Evolutionary conservation across 345 rosid genomes (phyloP).

Genomic region (Syzygium grande): DNA sequence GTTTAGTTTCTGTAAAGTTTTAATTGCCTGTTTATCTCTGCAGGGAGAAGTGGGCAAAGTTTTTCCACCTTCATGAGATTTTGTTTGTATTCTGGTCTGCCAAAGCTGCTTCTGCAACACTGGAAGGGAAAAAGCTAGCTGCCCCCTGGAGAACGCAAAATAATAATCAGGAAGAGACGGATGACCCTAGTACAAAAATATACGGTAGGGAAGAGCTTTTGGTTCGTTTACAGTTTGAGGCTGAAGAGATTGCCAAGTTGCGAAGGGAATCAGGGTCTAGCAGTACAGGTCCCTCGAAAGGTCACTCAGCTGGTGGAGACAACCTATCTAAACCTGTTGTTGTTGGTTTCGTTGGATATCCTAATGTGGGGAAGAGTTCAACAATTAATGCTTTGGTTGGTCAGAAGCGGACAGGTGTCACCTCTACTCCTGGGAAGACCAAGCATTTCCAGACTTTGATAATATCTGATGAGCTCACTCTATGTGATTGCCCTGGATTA

Average conservation of each 20-base stretch:
- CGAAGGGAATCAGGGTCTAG: constrained; percentile 32
- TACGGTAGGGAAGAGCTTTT: constrained; percentile 81
- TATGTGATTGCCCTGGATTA: constrained; percentile 90
- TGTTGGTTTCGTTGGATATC: constrained; percentile 92
- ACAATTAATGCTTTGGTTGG: constrained; percentile 92
- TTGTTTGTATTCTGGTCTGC: constrained; percentile 91
- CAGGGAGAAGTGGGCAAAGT: constrained; percentile 86
- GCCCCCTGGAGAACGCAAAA: constrained; percentile 24
- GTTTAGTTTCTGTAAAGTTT: constrained; percentile 1
- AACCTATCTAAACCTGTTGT: constrained; percentile 31
- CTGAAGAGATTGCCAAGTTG: constrained; percentile 58
- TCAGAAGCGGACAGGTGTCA: constrained; percentile 88
- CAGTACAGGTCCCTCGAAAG: constrained; percentile 15
- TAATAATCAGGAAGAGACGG: constrained; percentile 17
- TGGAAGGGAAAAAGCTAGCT: constrained; percentile 58
- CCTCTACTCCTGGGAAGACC: constrained; percentile 93
- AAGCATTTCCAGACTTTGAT: constrained; percentile 90
- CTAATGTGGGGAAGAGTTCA: constrained; percentile 94
- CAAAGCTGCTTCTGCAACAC: constrained; percentile 70
- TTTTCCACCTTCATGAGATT: constrained; percentile 44
- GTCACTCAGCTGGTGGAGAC: constrained; percentile 5
- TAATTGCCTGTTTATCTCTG: not conserved
- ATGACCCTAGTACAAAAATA: constrained; percentile 50
- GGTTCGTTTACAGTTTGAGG: constrained; percentile 59
- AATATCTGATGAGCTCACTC: constrained; percentile 69